phyloP scores from a whole-genome alignment of 805 yeast genomes.

The Metahyphopichia silvanorum region DNA sequence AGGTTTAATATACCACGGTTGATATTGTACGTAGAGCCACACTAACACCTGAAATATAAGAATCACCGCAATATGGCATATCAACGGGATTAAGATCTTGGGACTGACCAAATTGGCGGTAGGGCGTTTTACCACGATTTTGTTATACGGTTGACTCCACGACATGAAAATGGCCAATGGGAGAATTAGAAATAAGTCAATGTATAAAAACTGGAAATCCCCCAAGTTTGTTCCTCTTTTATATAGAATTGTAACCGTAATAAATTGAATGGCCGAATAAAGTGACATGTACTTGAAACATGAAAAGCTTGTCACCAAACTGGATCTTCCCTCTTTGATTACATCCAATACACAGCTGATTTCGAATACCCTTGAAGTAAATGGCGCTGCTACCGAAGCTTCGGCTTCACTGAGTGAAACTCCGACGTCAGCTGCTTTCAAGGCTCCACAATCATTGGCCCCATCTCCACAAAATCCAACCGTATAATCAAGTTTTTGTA shows the following conservation, averaged over 20 bases:
- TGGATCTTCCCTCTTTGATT: constrained; percentile 90
- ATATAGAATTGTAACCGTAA: constrained; percentile 81
- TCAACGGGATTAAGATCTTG: constrained; percentile 76
- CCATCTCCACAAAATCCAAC: constrained; percentile 99
- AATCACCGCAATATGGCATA: constrained; percentile 70
- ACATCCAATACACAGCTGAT: constrained; percentile 91
- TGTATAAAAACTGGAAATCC: constrained; percentile 93
- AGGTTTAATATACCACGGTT: constrained; percentile 78
- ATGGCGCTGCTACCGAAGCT: constrained; percentile 98
- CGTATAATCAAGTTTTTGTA: constrained; percentile 82
- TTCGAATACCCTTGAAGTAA: constrained; percentile 86
- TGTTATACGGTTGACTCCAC: constrained; percentile 80
- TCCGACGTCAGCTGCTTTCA: constrained; percentile 97
- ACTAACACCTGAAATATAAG: constrained; percentile 61
- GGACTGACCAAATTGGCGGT: constrained; percentile 91
- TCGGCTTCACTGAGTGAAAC: constrained; percentile 95
- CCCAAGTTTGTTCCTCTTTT: constrained; percentile 90
- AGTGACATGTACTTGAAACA: constrained; percentile 98
- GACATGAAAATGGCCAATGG: constrained; percentile 98
- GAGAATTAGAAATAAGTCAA: constrained; percentile 83
- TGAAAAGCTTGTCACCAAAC: constrained; percentile 90
- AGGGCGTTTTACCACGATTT: constrained; percentile 71
- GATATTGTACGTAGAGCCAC: constrained; percentile 58
- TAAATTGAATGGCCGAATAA: constrained; percentile 93
- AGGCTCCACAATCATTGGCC: constrained; percentile 98